Percentiles rank a stretch among this genome's conserved stretches.
Evolutionary conservation across 441 rosid species (phyloP).

Genomic region (Pelargonium myrrhifolium): DNA sequence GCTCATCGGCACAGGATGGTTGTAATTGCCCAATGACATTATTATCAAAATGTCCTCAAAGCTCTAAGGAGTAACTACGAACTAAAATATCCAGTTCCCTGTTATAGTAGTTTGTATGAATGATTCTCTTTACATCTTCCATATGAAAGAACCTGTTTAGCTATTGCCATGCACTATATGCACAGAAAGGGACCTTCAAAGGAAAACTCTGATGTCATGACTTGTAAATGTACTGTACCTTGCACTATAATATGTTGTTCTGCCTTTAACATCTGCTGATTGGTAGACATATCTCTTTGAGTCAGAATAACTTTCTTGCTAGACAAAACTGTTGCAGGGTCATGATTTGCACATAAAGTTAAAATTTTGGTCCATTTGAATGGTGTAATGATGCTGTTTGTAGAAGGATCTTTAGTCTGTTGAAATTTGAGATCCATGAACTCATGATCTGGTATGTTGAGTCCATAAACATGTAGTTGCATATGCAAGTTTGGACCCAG

Average conservation of each 20-base stretch:
- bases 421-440: neutral
- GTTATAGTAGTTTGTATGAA: too few species aligned
- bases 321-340: neutral
- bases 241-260: neutral
- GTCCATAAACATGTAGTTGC: neutral
- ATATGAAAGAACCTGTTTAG: too few species aligned
- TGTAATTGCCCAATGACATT: too few species aligned
- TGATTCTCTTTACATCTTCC: too few species aligned
- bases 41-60: too few species aligned
- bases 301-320: neutral
- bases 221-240: neutral
- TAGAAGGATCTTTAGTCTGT: too few species aligned
- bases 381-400: too few species aligned
- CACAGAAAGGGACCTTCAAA: too few species aligned
- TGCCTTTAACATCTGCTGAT: neutral
- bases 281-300: neutral
- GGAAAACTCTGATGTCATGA: neutral
- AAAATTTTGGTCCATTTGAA: neutral
- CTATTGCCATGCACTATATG: too few species aligned
- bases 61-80: too few species aligned
- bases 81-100: too few species aligned
- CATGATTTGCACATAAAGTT: neutral
- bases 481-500: neutral
- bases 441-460: neutral
- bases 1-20: too few species aligned